A percentile compares a stretch with the other conserved stretches of the same genome.
phyloP scores from a whole-genome alignment of 2,329 filamentous ascomycete genomes.

The Trichophyton verrucosum region DNA sequence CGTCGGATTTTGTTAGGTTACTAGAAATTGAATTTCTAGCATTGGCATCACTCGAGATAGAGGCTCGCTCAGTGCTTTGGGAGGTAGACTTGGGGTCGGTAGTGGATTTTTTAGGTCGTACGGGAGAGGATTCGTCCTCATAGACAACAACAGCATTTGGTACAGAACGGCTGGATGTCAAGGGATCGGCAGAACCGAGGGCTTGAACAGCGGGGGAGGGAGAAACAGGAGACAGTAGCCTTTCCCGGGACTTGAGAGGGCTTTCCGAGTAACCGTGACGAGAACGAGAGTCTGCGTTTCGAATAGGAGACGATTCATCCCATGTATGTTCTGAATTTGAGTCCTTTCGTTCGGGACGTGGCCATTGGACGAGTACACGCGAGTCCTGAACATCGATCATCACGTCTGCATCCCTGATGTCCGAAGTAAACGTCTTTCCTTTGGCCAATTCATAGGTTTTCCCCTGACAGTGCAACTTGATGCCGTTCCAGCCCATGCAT shows the following conservation, averaged over 20 bases:
- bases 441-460: constrained; percentile 75
- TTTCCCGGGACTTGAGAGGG: constrained; percentile 46
- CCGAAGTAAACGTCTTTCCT: constrained; percentile 78
- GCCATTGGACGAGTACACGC: constrained; percentile 82
- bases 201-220: constrained; percentile 46
- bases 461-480: constrained; percentile 84
- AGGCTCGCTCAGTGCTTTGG: constrained; percentile 23
- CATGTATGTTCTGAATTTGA: constrained; percentile 52
- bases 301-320: constrained; percentile 45
- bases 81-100: constrained; percentile 18
- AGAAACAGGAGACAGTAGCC: constrained; percentile 67
- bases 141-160: constrained; percentile 49
- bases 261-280: constrained; percentile 22
- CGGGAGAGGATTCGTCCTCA: constrained; percentile 52
- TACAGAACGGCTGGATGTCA: constrained; percentile 32
- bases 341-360: constrained; percentile 44
- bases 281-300: constrained; percentile 25
- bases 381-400: constrained; percentile 93
- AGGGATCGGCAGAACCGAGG: constrained; percentile 32
- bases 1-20: constrained; percentile 38
- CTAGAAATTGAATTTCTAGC: constrained; percentile 24
- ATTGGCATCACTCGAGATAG: constrained; percentile 21
- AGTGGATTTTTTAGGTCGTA: constrained; percentile 31
- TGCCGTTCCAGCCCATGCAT: constrained; percentile 91
- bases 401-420: constrained; percentile 76